Base-by-base conservation (phyloP, 1,284 basidiomycete genomes). In the Leccinum fuscescens region DNA sequence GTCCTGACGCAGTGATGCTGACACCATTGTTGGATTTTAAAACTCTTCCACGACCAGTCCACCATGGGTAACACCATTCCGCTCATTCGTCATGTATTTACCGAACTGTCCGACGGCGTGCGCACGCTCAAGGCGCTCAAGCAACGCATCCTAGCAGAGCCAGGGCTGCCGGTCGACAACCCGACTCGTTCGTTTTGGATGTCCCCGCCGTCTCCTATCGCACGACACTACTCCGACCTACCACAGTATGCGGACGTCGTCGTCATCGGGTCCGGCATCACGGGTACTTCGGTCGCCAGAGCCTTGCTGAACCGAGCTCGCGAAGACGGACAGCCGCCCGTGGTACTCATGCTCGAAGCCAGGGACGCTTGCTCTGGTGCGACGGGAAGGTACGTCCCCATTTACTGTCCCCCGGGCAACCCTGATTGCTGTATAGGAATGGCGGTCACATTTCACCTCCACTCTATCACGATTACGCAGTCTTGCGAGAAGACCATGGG, bases 251-350 rank as follows among this genome's bases (percentile, higher is more conserved):
- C 80, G 3, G 88, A 90, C 65, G 69, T 89, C 11, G 83, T 90
- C 8, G 76, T 90, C 61, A 80, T 90, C 63, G 89, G 88, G 3
- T 88, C 86, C 17, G 89, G 89, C 0, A 87, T 90, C 57, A 88
- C 88, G 2, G 86, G 88, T 0, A 78, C 86, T 1, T 79, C 84
- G 0, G 72, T 88, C 56, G 82, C 81, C 11, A 80, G 83, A 59
- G 79, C 81, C 3, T 62, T 87, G 22, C 73, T 90, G 7, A 74
- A 78, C n/a, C 67, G 65, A 37, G 69, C 74, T n/a, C 68, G 61
- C 39, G 60, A 64, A 24, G 55, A 63, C 24, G 66, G 64, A 24
- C 62, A 66, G 12, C 63, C 65, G 4, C 67, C 81, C 2, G 73
- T 75, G 33, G 69, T 89, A 1, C 78, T 87, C 8, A 85, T 90